phyloP scores from a whole-genome alignment of 495 filamentous ascomycete genomes.

The Annulohypoxylon stygium region DNA sequence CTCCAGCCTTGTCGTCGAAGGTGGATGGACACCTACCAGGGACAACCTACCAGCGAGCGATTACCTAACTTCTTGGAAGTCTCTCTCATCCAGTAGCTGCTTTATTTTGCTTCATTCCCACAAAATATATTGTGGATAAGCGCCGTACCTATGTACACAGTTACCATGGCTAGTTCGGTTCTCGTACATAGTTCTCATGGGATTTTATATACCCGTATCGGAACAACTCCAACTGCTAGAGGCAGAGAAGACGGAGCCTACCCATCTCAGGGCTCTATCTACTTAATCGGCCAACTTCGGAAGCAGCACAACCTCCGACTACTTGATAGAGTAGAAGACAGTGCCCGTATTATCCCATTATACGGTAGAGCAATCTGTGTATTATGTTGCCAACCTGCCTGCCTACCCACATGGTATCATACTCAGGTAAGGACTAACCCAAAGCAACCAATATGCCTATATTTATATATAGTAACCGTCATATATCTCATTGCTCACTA shows the following conservation, averaged over 20 bases:
- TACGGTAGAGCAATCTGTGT: constrained; percentile 19
- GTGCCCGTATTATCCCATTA: constrained; percentile 22
- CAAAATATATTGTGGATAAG: constrained; percentile 6
- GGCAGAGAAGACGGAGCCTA: constrained; percentile 3
- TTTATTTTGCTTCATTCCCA: constrained; percentile 18
- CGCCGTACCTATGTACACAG: constrained; percentile 18
- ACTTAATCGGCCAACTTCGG: constrained; percentile 29
- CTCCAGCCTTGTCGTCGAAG: constrained; percentile 40
- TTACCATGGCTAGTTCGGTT: constrained; percentile 19
- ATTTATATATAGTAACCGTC: constrained; percentile 37
- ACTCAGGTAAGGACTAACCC: constrained; percentile 1
- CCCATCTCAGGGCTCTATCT: constrained; percentile 4
- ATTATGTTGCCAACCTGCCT: constrained; percentile 9
- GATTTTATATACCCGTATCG: constrained; percentile 39
- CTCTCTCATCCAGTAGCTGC: constrained; percentile 16
- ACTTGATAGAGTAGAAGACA: constrained; percentile 22
- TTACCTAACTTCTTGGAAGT: constrained; percentile 19
- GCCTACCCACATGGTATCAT: constrained; percentile 7
- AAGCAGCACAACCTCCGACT: constrained; percentile 24
- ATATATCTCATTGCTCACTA: constrained; percentile 29
- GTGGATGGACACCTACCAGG: constrained; percentile 31
- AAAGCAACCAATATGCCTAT: constrained; percentile 34
- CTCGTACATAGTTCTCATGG: constrained; percentile 9
- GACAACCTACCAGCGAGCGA: constrained; percentile 38
- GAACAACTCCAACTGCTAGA: constrained; percentile 21